Base-by-base conservation (phyloP, 257 asterid species). In the Petrea volubilis region DNA sequence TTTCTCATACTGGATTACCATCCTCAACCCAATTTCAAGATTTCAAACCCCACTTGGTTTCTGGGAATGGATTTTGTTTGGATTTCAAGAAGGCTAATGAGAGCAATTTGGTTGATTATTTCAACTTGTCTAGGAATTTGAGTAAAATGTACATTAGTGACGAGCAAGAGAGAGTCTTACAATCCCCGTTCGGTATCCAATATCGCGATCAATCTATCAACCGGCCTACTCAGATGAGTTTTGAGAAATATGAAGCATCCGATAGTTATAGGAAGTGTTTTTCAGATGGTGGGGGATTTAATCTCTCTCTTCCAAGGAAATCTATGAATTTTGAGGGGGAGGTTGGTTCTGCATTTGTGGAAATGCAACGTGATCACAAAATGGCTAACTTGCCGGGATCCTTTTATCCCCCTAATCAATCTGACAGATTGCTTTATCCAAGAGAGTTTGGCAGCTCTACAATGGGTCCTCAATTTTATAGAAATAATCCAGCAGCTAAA, bases 1-100 rank as follows among this genome's bases (percentile, higher is more conserved):
- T 71, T 18, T 80, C 88, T 36, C 86, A 82, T 50, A 62, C 71
- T 44, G 85, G 85, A 77, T 86, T 85, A 9, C 74, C 81, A 27
- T 64, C 86, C 61, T 71, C 84, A 2, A 81, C 91, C 52, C 80
- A 46, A 55, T 51, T 78, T 25, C 87, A 81, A 41, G 85, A 86
- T 60, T 65, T 69, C 53, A 77, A 75, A 34, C 51, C 90, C 69
- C 78, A 75, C 46, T 73, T 64, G 24, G 31, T 53, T 62, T 52
- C 74, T 27, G 76, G 77, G 36, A 72, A 76, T 66, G 57, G 83
- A 24, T 64, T 76, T 29, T 46, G 60, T 77, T 72, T 72, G 77
- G 88, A 78, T 68, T 64, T 52, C 13, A 71, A 61, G 36, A 79
- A 31, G 64, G 77, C 23, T 23, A 65, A 62, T 78, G 83, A 77